Conservation (phyloP, 2,329 filamentous ascomycete species). For the Xylaria sp. region DNA sequence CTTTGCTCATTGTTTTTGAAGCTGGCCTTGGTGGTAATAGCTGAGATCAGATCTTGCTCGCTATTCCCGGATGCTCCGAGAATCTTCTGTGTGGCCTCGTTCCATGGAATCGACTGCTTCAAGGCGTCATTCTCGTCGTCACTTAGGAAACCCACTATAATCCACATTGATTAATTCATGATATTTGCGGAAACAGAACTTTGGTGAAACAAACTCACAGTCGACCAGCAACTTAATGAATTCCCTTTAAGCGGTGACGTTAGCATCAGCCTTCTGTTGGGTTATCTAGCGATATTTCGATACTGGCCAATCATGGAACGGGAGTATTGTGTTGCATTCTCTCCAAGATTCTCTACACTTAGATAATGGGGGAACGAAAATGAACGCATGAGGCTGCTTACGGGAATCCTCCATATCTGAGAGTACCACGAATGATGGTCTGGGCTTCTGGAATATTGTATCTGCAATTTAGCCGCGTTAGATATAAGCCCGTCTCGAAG, state of each 20-base stretch:
- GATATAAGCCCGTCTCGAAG: not conserved
- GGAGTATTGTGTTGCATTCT: not conserved
- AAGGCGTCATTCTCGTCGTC: conserved; percentile 74
- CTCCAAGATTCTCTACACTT: not conserved
- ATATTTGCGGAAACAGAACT: not conserved
- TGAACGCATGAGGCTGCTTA: conserved; percentile 1
- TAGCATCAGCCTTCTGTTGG: not conserved
- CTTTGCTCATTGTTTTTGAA: conserved; percentile 77
- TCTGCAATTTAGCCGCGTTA: conserved; percentile 12
- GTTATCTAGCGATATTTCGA: not conserved
- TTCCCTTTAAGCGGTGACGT: conserved; percentile 54
- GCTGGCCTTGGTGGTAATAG: conserved; percentile 78
- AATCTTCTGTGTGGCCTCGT: conserved; percentile 82
- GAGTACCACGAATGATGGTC: conserved; percentile 84
- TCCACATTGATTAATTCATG: not conserved
- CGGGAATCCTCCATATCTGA: conserved; percentile 90
- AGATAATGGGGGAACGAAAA: not conserved
- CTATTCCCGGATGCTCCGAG: conserved; percentile 73
- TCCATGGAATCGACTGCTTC: conserved; percentile 78
- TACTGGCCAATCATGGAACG: not conserved
- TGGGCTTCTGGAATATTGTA: conserved; percentile 93
- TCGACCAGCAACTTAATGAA: conserved; percentile 90
- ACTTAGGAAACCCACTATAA: conserved; percentile 76
- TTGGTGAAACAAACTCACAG: conserved; percentile 47
- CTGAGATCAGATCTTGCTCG: conserved; percentile 75